phyloP scores from a whole-genome alignment of 352 stramenopile species.

The Peronospora belbahrii region DNA sequence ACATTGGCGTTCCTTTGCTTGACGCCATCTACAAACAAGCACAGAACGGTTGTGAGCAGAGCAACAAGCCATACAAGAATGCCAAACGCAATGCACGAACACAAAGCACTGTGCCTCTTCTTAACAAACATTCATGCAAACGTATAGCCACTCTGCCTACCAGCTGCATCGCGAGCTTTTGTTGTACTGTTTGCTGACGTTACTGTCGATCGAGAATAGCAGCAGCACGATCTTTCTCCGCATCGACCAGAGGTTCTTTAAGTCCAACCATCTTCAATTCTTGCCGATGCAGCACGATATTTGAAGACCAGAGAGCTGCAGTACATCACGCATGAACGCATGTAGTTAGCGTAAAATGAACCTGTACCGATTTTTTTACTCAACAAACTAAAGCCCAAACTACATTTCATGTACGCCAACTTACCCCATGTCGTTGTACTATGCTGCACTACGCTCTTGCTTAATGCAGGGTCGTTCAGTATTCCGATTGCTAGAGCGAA shows the following conservation, averaged over 20 bases:
- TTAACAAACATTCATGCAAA: conserved; percentile 23
- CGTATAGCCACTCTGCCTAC: conserved; percentile 21
- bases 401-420: background rate
- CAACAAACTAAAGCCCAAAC: conserved; percentile 11
- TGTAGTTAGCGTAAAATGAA: background rate
- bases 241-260: background rate
- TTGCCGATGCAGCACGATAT: background rate
- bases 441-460: conserved; percentile 28
- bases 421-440: conserved; percentile 8
- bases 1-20: background rate
- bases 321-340: conserved; percentile 3
- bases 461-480: conserved; percentile 21
- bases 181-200: conserved; percentile 6
- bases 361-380: conserved; percentile 6
- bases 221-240: background rate
- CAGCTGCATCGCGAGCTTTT: conserved; percentile 18
- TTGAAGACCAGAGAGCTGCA: conserved; percentile 5
- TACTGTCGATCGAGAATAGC: conserved; percentile 1
- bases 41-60: conserved; percentile 11
- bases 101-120: conserved; percentile 12
- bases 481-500: conserved; percentile 8
- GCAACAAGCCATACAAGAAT: conserved; percentile 1
- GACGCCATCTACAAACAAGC: conserved; percentile 6
- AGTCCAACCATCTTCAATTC: background rate
- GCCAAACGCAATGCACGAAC: conserved; percentile 6